A percentile compares a stretch with the other conserved stretches of the same genome.
Conservation (phyloP, 768 basidiomycete genomes). For the Mycena chlorophos region DNA sequence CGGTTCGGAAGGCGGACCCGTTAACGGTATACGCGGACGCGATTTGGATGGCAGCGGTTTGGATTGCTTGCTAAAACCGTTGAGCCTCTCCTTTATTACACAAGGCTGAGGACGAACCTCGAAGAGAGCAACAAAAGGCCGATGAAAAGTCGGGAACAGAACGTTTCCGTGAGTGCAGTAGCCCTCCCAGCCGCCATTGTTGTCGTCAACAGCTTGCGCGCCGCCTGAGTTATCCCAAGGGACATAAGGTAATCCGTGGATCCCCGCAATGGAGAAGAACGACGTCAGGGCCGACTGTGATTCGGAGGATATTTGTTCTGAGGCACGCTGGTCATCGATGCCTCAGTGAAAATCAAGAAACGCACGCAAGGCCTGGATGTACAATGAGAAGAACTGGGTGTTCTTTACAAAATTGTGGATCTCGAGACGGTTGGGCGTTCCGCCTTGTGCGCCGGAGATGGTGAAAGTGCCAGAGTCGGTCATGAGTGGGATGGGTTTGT, state of each 20-base stretch:
- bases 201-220: slow-evolving; percentile 24
- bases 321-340: background rate
- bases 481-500: too few relatives aligned
- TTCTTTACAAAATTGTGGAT: slow-evolving; percentile 46
- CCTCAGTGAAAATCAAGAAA: background rate
- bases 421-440: slow-evolving; percentile 40
- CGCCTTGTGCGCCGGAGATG: background rate
- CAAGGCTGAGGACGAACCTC: slow-evolving; percentile 38
- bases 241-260: slow-evolving; percentile 52
- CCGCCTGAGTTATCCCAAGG: slow-evolving; percentile 44
- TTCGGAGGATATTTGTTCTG: slow-evolving; percentile 33
- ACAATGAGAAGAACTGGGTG: slow-evolving; percentile 49
- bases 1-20: slow-evolving; percentile 31
- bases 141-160: slow-evolving; percentile 58
- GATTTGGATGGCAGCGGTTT: slow-evolving; percentile 40
- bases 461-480: too few relatives aligned
- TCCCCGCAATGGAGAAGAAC: slow-evolving; percentile 48
- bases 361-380: slow-evolving; percentile 51
- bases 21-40: slow-evolving; percentile 41
- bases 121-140: slow-evolving; percentile 50
- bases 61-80: slow-evolving; percentile 45
- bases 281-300: slow-evolving; percentile 36
- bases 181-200: slow-evolving; percentile 35
- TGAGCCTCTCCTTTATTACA: background rate
- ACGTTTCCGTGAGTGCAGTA: slow-evolving; percentile 58